These are phyloP conservation scores for Apiotrichum mycotoxinovorans DNA, from an alignment of 1,284 basidiomycete genomes.

Conservation along the genomic window DNA sequence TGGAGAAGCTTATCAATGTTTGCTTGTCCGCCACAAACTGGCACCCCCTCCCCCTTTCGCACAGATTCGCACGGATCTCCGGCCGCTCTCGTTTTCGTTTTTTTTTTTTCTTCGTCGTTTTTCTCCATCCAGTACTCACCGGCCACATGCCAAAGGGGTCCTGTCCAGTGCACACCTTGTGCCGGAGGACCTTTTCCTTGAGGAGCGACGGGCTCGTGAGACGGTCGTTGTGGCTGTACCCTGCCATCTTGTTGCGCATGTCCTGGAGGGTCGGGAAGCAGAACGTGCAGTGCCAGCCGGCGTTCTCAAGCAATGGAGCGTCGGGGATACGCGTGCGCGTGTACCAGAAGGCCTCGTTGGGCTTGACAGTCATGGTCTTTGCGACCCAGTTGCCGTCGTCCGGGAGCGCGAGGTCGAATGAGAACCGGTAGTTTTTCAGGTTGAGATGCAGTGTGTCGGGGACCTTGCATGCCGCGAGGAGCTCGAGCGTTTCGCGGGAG, in stretches of 20 bases:
- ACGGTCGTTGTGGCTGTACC: conserved; percentile 35
- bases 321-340: conserved; percentile 49
- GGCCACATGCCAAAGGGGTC: conserved; percentile 36
- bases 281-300: conserved; percentile 55
- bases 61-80: not conserved
- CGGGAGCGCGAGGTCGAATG: conserved; percentile 59
- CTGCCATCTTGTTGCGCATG: conserved; percentile 31
- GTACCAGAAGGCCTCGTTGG: conserved; percentile 14
- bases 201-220: conserved; percentile 18
- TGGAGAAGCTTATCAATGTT: too few relatives aligned
- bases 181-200: conserved; percentile 12
- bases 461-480: conserved; percentile 59
- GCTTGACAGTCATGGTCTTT: conserved; percentile 1
- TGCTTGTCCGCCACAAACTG: too few relatives aligned
- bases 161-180: conserved; percentile 24
- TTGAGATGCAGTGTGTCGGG: conserved; percentile 50
- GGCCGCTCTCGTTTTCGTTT: too few relatives aligned
- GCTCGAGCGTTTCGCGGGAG: conserved; percentile 56
- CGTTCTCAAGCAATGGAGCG: conserved; percentile 56
- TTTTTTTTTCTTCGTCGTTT: too few relatives aligned
- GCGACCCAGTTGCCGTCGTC: conserved; percentile 56
- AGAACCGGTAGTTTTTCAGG: conserved; percentile 63
- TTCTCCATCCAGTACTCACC: conserved; percentile 23
- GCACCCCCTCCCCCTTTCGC: too few relatives aligned
- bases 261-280: conserved; percentile 31